Percentiles rank a stretch among this genome's conserved stretches.
Conservation (phyloP, 306 rosid species). For the Rubus idaeus region DNA sequence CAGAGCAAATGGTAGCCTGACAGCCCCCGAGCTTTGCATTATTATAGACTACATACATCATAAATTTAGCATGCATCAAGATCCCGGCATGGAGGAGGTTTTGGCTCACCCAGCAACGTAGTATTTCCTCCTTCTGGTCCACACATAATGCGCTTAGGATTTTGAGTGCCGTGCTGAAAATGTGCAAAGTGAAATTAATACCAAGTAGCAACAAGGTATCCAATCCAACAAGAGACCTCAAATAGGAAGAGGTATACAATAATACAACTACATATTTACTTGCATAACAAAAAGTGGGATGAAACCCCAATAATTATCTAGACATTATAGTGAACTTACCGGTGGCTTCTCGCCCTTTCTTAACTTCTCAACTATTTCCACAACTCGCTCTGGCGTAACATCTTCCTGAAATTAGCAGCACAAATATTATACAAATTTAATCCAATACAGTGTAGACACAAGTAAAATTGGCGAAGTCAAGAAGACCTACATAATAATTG, state of each 20-base stretch:
- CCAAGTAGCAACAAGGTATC: neutral
- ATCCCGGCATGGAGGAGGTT: slow-evolving; percentile 94
- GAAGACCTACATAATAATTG: slow-evolving; percentile 72
- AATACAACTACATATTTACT: too few relatives aligned
- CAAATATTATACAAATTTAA: slow-evolving; percentile 1
- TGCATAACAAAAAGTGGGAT: neutral
- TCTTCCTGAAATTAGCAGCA: slow-evolving; percentile 72
- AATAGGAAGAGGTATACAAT: neutral
- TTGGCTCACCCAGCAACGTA: slow-evolving; percentile 73
- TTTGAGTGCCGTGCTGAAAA: slow-evolving; percentile 87
- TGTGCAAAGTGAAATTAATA: neutral
- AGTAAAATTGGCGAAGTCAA: neutral
- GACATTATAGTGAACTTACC: slow-evolving; percentile 46
- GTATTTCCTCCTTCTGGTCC: slow-evolving; percentile 99
- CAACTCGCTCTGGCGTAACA: slow-evolving; percentile 75
- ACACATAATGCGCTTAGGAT: slow-evolving; percentile 60
- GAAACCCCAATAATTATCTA: neutral
- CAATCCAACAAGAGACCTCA: slow-evolving; percentile 8
- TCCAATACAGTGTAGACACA: neutral
- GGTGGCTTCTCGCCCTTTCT: slow-evolving; percentile 87
- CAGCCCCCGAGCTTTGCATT: slow-evolving; percentile 59
- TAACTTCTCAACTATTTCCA: slow-evolving; percentile 79
- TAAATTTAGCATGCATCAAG: slow-evolving; percentile 75
- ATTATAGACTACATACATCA: slow-evolving; percentile 46
- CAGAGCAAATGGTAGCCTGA: slow-evolving; percentile 45